Evolutionary conservation across 345 rosid species (phyloP), one percentile per base, ranked within the genome.

Genomic region (Euphorbia pulcherrima): DNA sequence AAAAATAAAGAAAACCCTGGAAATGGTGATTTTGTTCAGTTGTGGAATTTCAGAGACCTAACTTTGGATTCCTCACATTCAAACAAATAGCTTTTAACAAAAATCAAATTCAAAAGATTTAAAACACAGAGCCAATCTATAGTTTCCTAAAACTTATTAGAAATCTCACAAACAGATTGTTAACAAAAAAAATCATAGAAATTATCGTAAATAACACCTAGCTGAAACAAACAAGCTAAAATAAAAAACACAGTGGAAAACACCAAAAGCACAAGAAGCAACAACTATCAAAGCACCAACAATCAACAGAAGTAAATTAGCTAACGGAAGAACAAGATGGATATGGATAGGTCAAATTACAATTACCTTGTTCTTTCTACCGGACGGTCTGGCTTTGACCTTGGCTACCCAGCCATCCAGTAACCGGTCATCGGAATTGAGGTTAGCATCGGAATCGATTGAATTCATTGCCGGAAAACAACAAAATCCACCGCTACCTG

Each of bases 311-410:
- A 7, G 37, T 2, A 33, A 33, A 33, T 33, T 33, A 33, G 37
- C 7, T 33, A 69, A 35, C 26, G 24, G 17, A 14, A 21, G n/a
- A 20, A 47, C 26, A n/a, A 50, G 8, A 64, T 17, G 48, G 9
- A 56, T 20, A 11, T 16, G 8, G 65, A 20, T 6, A 52, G 51
- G 35, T 20, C 17, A 44, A 44, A 44, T 44, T 3, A 30, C 5
- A 60, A 35, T 56, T 81, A 90, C 98, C 97, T 85, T 88, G 60
- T 92, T 86, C 47, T 84, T 89, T 79, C 75, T 85, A 55, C 97
- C 96, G 51, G 71, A 83, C 64, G 75, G 76, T 69, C 83, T 87
- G 27, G 82, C 80, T 67, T 75, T 85, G 60, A 83, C 76, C 60
- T 86, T 80, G 62, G 84, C 86, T 51, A 75, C 86, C 86, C 92